Base-by-base conservation (phyloP, 169 alveolate species). In the Eimeria falciformis region DNA sequence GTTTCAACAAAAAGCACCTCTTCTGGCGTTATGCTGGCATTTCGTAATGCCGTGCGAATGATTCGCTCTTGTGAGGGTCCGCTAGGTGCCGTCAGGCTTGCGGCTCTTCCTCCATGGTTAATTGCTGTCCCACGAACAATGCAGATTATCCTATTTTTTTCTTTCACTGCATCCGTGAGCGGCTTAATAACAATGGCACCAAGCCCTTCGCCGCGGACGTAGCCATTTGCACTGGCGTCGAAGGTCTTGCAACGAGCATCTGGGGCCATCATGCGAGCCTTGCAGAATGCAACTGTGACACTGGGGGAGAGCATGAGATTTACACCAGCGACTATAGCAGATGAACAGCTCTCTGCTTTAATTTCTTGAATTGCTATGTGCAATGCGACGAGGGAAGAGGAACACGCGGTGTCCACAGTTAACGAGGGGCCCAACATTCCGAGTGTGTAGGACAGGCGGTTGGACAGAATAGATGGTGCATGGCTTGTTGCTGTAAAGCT, bases 391-490 rank as follows among this genome's bases (percentile, higher is more conserved):
- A 96, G 93, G 21, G 97, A 95, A n/a, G 97, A 95, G 18, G 96
- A 94, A 69, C 97, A 96, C 6, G 97, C 97, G n/a, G 97, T 95
- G 50, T 96, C 97, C 55, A 96, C 95, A 1, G 97, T 96, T 69
- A 94, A 85, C 23, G 96, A 93, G 37, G 97, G 96, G 7, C 97
- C 97, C 43, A 93, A 89, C 73, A 96, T 85, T 43, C 97, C 97
- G 43, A 96, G 68, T 14, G 95, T 91, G 93, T 96, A 96, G 47
- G 97, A 96, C 37, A 96, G 92, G 17, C 97, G 95, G 86, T 96
- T 96, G 40, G 97, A 93, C 6, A 95, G 55, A 47, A 96, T 94
- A 4, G 97, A 95, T 27, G 97, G 95, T 0, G 97, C 95, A 71
- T 94, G 95, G 66, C 96, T 93, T 21, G 97, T 94, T 23, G 97